phyloP scores from a whole-genome alignment of 2,329 filamentous ascomycete genomes.

The Allantophomopsis cytisporea region DNA sequence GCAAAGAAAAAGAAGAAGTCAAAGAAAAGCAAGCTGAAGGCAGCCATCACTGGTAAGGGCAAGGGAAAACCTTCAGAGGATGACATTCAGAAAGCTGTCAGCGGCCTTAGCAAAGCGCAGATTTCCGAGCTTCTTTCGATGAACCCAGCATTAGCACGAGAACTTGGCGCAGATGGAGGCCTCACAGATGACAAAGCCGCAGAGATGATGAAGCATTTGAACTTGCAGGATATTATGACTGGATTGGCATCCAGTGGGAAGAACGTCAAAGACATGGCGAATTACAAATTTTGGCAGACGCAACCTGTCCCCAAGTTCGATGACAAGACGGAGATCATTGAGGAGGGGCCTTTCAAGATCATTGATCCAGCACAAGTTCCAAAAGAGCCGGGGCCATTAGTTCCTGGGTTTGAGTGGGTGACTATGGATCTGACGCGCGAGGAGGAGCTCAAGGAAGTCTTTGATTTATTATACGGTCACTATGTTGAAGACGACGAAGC shows the following conservation, averaged over 20 bases:
- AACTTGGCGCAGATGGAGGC: slow-evolving; percentile 26
- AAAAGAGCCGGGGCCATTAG: slow-evolving; percentile 60
- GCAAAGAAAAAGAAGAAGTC: slow-evolving; percentile 46
- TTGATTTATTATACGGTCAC: slow-evolving; percentile 80
- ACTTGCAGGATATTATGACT: slow-evolving; percentile 59
- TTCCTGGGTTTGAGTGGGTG: slow-evolving; percentile 88
- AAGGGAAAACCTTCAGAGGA: slow-evolving; percentile 26
- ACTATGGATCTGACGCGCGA: slow-evolving; percentile 75
- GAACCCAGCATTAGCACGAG: slow-evolving; percentile 58
- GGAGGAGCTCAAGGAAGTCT: slow-evolving; percentile 74
- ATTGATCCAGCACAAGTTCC: slow-evolving; percentile 69
- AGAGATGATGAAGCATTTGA: slow-evolving; percentile 46
- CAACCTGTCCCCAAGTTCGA: slow-evolving; percentile 86
- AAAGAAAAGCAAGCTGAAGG: slow-evolving; percentile 47
- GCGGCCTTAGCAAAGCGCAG: slow-evolving; percentile 39
- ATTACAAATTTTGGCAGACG: slow-evolving; percentile 97
- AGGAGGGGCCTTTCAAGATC: slow-evolving; percentile 74
- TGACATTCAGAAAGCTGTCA: slow-evolving; percentile 26
- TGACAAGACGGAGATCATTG: slow-evolving; percentile 36
- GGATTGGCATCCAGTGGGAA: slow-evolving; percentile 66
- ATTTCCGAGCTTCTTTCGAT: slow-evolving; percentile 54
- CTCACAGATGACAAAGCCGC: slow-evolving; percentile 25
- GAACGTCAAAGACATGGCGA: slow-evolving; percentile 91
- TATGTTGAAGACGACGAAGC: slow-evolving; percentile 97
- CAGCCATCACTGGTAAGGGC: slow-evolving; percentile 18